A percentile compares a stretch with the other conserved stretches of the same genome.
phyloP scores from a whole-genome alignment of 2,329 filamentous ascomycete genomes.

The Fusarium sp. region DNA sequence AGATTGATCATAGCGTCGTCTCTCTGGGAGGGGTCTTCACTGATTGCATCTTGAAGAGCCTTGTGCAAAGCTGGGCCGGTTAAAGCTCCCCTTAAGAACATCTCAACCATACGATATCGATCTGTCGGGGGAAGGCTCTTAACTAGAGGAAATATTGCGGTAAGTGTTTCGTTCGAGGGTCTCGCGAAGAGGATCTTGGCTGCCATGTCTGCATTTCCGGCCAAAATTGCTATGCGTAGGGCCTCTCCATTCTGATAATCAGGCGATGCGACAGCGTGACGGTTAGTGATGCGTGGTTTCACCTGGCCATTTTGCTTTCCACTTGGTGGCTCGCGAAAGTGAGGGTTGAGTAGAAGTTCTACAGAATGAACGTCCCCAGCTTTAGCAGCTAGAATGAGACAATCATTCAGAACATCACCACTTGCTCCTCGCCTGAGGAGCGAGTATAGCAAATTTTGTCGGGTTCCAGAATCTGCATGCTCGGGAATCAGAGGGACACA shows the following conservation, averaged over 20 bases:
- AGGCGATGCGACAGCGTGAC: constrained; percentile 61
- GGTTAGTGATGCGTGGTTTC: constrained; percentile 46
- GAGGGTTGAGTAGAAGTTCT: constrained; percentile 59
- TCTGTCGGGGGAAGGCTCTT: constrained; percentile 53
- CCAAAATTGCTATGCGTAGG: constrained; percentile 58
- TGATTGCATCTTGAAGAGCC: constrained; percentile 62
- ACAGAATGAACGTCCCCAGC: constrained; percentile 58
- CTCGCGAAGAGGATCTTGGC: constrained; percentile 57
- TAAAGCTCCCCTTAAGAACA: constrained; percentile 60
- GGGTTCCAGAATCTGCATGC: constrained; percentile 55
- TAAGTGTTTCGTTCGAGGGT: constrained; percentile 58
- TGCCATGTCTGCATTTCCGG: constrained; percentile 55
- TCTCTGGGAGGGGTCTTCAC: constrained; percentile 55
- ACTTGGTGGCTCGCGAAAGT: constrained; percentile 51
- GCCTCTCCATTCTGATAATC: constrained; percentile 63
- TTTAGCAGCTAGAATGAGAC: constrained; percentile 60
- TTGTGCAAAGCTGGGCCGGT: constrained; percentile 57
- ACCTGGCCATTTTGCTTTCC: constrained; percentile 30
- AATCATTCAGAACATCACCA: constrained; percentile 58
- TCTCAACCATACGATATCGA: constrained; percentile 59
- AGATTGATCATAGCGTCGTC: constrained; percentile 63
- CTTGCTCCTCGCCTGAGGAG: constrained; percentile 62
- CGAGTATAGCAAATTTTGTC: constrained; percentile 54
- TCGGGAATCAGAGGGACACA: constrained; percentile 61
- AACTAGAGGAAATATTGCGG: constrained; percentile 59